phyloP scores from a whole-genome alignment of 2,329 filamentous ascomycete genomes.

The Phoma sp. region DNA sequence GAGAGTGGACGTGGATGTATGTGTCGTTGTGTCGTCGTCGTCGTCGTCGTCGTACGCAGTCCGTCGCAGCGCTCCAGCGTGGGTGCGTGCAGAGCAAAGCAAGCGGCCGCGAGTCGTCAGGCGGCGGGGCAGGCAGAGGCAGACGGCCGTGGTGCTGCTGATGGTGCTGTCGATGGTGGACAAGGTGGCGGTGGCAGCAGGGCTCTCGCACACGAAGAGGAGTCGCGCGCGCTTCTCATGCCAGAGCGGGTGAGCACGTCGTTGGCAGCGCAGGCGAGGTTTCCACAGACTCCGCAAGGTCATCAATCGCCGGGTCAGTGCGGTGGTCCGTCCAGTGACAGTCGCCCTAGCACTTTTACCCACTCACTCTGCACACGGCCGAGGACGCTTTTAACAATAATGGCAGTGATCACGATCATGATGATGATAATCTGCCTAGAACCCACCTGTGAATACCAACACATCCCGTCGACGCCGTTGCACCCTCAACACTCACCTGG shows the following conservation, averaged over 20 bases:
- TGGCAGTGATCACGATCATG: no score
- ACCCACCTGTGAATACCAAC: no score
- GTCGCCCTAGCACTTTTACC: not conserved
- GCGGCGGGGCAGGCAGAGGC: conserved; percentile 20
- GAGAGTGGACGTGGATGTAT: no score
- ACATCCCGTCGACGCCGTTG: no score
- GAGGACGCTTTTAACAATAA: no score
- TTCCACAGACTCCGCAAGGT: conserved; percentile 14
- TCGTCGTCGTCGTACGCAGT: conserved; percentile 31
- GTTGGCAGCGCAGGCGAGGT: conserved; percentile 27
- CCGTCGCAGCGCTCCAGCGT: conserved; percentile 28
- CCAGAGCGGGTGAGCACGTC: conserved; percentile 8
- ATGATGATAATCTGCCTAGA: no score
- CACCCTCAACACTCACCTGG: not conserved
- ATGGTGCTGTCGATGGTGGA: no score
- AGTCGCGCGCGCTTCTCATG: conserved; percentile 12
- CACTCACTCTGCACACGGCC: not conserved
- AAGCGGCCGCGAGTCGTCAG: conserved; percentile 25
- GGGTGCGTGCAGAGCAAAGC: conserved; percentile 28
- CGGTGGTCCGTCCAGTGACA: conserved; percentile 8
- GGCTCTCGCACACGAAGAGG: conserved; percentile 14
- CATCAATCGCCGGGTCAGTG: conserved; percentile 10
- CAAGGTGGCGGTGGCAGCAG: conserved; percentile 21
- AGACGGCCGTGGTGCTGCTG: not conserved
- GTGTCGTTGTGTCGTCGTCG: not conserved